phyloP scores from a whole-genome alignment of 495 filamentous ascomycete genomes.

The Aspergillus sclerotioniger region DNA sequence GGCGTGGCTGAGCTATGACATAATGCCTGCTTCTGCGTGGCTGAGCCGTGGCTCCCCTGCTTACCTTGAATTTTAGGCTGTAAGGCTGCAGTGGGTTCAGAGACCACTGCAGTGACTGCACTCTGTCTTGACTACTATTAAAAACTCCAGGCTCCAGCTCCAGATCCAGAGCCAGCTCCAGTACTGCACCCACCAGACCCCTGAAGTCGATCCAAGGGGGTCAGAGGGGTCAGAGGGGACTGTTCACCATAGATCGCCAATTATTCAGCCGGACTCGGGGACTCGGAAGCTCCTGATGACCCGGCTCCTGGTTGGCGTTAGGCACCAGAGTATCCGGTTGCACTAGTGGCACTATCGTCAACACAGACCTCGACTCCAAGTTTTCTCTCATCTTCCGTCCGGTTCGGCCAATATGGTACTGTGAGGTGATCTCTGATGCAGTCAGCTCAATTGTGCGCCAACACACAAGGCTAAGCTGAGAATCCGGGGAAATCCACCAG shows the following conservation, averaged over 20 bases:
- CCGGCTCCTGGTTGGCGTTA: constrained; percentile 7
- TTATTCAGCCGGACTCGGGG: neutral
- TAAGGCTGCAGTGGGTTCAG: neutral
- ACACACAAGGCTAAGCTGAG: too few species aligned
- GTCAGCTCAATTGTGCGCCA: too few species aligned
- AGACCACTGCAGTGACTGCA: too few species aligned
- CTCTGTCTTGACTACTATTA: too few species aligned
- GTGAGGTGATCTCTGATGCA: too few species aligned
- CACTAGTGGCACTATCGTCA: neutral
- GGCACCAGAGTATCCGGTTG: constrained; percentile 19
- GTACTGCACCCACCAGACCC: too few species aligned
- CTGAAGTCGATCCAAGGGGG: neutral
- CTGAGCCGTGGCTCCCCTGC: neutral
- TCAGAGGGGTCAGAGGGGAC: too few species aligned
- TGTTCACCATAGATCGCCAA: too few species aligned
- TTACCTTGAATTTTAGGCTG: neutral
- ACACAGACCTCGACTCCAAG: neutral
- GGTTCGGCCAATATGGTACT: neutral
- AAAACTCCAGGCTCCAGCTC: too few species aligned
- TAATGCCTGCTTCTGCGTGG: constrained; percentile 25
- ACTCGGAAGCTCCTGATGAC: neutral
- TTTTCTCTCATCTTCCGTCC: neutral
- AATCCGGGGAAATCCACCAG: too few species aligned
- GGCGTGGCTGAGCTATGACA: constrained; percentile 37
- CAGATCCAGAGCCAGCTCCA: too few species aligned